Percentiles rank a stretch among this genome's conserved stretches.
Evolutionary conservation across 1,139 yeast genomes (phyloP).

Genomic region (Geotrichum bryndzae): DNA sequence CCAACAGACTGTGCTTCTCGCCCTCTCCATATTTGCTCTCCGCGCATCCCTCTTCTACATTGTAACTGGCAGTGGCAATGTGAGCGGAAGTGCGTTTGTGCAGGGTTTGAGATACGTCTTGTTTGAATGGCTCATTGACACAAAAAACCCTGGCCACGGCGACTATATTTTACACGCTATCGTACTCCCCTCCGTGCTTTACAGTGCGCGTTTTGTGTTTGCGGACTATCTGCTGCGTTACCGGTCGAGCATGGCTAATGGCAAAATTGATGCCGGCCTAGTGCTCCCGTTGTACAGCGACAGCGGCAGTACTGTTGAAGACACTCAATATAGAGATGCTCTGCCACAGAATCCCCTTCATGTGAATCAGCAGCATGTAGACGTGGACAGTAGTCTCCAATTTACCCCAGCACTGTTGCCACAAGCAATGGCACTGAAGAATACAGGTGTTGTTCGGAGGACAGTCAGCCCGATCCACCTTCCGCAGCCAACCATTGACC

Average conservation of each 20-base stretch:
- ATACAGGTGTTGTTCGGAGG: background rate
- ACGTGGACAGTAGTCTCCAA: background rate
- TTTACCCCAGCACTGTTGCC: background rate
- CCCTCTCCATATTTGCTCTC: slow-evolving; percentile 7
- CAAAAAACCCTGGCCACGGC: slow-evolving; percentile 2
- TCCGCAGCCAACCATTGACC: background rate
- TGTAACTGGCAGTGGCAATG: background rate
- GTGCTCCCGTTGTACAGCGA: slow-evolving; percentile 3
- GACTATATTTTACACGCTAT: slow-evolving; percentile 7
- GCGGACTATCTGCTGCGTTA: slow-evolving; percentile 16
- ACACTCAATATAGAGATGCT: background rate
- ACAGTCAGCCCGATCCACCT: background rate
- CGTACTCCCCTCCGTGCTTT: slow-evolving; percentile 13
- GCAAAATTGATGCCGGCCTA: background rate
- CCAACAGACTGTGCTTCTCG: slow-evolving; percentile 15
- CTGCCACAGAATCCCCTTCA: background rate
- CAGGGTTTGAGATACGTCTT: background rate
- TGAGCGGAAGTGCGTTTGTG: background rate
- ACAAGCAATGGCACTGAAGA: background rate
- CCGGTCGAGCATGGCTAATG: background rate
- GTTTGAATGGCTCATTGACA: slow-evolving; percentile 16
- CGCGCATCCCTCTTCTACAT: slow-evolving; percentile 6
- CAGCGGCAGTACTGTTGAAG: background rate
- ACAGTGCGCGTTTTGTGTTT: slow-evolving; percentile 9
- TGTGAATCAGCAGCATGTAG: background rate